Evolutionary conservation across 768 basidiomycete genomes (phyloP), one percentile per base, ranked within the genome.

Genomic region (Kwoniella bestiolae): DNA sequence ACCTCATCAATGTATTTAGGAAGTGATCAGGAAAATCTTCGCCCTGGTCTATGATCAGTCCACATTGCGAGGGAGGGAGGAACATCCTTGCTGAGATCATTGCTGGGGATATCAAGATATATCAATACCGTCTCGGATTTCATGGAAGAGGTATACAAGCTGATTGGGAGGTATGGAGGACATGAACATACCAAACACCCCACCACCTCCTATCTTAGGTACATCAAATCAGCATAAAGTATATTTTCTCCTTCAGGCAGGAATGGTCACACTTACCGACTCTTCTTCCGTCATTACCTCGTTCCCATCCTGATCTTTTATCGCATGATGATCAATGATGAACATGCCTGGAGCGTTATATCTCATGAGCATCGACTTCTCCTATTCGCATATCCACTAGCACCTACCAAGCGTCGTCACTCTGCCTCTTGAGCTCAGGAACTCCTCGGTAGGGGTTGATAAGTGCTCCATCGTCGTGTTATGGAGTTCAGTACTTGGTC

Each of bases 191-290:
- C 76, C 76, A 31, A 63, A 74, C 25, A 74, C 56, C 9, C 77
- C 77, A 11, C 77, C 77, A 8, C 77, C 77, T 12, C 77, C 77
- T 28, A 78, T 74, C 76, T 77, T 32, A n/a, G n/a, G n/a, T n/a
- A n/a, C n/a, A n/a, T 9, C 11, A 5, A 28, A 49, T 66, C 58
- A 68, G 60, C 44, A 29, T 25, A 23, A 41, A 31, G 23, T 21
- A 6, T 53, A 9, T 28, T 18, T 34, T 32, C 45, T 41, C 14
- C 3, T 11, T 28, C 6, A 26, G 45, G 11, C 23, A 44, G n/a
- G n/a, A n/a, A n/a, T n/a, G n/a, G n/a, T 14, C 1, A 34, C 3
- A 32, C 73, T 38, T 50, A 77, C 76, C 56, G 61, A 59, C 38
- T 66, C 67, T 51, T 71, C 70, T 16, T 75, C 73, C 5, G 46